Evolutionary conservation across 495 filamentous ascomycete genomes (phyloP), one percentile per base, ranked within the genome.

Genomic region (Neurospora tetrasperma): DNA sequence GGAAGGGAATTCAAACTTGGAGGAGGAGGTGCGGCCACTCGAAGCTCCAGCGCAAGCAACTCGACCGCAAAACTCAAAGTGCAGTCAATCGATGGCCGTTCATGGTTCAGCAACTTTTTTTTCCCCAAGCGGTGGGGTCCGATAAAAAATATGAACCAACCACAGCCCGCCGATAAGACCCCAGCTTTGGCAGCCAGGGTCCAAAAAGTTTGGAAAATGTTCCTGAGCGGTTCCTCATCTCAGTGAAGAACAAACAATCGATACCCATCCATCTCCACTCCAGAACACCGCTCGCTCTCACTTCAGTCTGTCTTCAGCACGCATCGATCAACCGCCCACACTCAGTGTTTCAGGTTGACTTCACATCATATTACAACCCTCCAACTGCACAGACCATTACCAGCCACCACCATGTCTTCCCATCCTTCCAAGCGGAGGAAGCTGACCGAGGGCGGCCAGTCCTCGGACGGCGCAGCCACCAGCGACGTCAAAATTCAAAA

Each of bases 371-470:
- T 42, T 44, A 70, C 44, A 42, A 46, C 42, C 42, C 46, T 59
- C 69, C 73, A 70, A 72, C 69, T 71, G 69, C 11, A 70, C 35
- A 39, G 41, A 35, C 48, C 48, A 27, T 2, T 11, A 59, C 48
- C 73, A 71, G 23, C 68, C 59, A 70, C 40, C 9, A 41, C 35
- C 11, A 84, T 86, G 83, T 75, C 80, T 69, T 82, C 81, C 18
- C 79, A 81, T 72, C 82, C 84, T 16, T 76, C 80, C 6, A 86
- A 86, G 72, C 80, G 82, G 75, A 81, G 83, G 48, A 86, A 78
- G 74, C 75, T 85, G n/a, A 41, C 82, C 83, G 9, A 9, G 1
- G 54, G 7, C 35, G 79, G 81, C 23, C 76, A 73, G 23, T 78
- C 78, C 5, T 81, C 80, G 14, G 80, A 83, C 42, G 80, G 79